phyloP scores from a whole-genome alignment of 2,329 filamentous ascomycete genomes.

The Tolypocladium album region DNA sequence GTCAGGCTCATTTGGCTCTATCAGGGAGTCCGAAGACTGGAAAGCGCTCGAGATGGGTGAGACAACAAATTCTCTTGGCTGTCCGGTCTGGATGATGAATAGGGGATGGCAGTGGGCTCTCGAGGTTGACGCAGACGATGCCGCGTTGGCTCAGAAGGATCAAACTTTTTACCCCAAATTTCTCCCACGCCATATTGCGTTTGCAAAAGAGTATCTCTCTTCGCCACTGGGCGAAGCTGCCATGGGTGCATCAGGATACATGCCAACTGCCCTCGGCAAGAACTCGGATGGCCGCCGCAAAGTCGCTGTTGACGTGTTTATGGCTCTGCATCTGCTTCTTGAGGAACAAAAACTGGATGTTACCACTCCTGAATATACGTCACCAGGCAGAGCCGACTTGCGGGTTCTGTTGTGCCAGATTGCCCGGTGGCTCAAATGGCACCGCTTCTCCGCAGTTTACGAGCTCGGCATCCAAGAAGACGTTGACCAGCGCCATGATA shows the following conservation, averaged over 20 bases:
- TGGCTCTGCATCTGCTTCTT: conserved; percentile 74
- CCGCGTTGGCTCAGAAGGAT: conserved; percentile 13
- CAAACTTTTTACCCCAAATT: conserved; percentile 24
- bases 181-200: conserved; percentile 38
- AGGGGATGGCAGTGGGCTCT: conserved; percentile 63
- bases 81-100: conserved; percentile 48
- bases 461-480: conserved; percentile 43
- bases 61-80: conserved; percentile 35
- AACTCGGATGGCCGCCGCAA: conserved; percentile 47
- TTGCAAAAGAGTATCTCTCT: conserved; percentile 55
- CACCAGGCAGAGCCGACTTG: conserved; percentile 39
- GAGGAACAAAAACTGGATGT: conserved; percentile 82
- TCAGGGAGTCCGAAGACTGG: conserved; percentile 32
- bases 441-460: conserved; percentile 34
- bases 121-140: conserved; percentile 36
- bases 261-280: conserved; percentile 48
- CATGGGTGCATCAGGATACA: conserved; percentile 44
- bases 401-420: conserved; percentile 73
- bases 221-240: conserved; percentile 47
- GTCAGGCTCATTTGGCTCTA: conserved; percentile 24
- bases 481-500: conserved; percentile 24
- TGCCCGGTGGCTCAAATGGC: conserved; percentile 70
- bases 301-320: conserved; percentile 54
- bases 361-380: conserved; percentile 31
- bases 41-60: conserved; percentile 35